Percentiles rank a stretch among this genome's conserved stretches.
Conservation (phyloP, 306 rosid species). For the Dicorynia guianensis region DNA sequence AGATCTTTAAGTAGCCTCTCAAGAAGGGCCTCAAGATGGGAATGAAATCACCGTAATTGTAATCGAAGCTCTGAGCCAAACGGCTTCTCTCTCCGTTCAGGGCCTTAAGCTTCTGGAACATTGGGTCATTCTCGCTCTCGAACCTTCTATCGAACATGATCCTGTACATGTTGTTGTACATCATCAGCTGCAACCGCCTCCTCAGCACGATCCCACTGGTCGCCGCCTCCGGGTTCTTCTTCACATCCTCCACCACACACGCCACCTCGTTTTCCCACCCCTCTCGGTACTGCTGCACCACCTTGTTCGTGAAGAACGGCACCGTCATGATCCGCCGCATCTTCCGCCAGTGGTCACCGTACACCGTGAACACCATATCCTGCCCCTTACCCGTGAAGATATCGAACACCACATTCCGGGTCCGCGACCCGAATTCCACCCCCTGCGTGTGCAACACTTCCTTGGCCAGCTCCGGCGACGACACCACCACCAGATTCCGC, state of each 20-base stretch:
- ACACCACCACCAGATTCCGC: constrained; percentile 72
- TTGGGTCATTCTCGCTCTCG: constrained; percentile 66
- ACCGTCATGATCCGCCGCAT: constrained; percentile 91
- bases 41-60: constrained; percentile 82
- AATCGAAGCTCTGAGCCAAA: constrained; percentile 84
- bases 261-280: constrained; percentile 84
- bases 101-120: constrained; percentile 60
- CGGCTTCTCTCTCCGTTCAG: constrained; percentile 82
- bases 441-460: constrained; percentile 86
- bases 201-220: constrained; percentile 62
- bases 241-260: constrained; percentile 73
- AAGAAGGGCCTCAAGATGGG: constrained; percentile 83
- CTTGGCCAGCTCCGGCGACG: constrained; percentile 81
- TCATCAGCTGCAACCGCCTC: constrained; percentile 70
- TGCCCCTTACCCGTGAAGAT: constrained; percentile 85
- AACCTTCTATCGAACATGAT: constrained; percentile 82
- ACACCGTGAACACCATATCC: constrained; percentile 91
- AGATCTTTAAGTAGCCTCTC: constrained; percentile 68
- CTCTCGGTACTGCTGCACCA: constrained; percentile 72
- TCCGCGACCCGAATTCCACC: constrained; percentile 82
- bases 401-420: constrained; percentile 82
- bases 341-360: constrained; percentile 91
- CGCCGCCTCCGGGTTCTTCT: constrained; percentile 60
- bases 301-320: constrained; percentile 85
- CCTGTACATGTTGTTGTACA: constrained; percentile 85